Evolutionary conservation across 2,329 filamentous ascomycete species (phyloP).

Genomic region (Blumeria graminis): DNA sequence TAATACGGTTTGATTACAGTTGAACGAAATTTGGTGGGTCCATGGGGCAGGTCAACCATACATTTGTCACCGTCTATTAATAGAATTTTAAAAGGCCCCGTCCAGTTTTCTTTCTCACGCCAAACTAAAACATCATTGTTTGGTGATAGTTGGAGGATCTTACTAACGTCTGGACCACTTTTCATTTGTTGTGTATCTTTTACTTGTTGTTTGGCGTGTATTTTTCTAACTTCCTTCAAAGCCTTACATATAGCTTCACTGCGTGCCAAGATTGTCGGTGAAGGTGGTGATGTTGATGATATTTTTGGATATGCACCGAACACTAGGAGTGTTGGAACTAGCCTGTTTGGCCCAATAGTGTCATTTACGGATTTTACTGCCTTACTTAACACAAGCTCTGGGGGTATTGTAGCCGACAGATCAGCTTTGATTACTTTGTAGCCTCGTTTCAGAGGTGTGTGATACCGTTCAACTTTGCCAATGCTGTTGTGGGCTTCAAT

Average conservation of each 20-base stretch:
- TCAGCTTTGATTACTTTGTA: conserved; percentile 1
- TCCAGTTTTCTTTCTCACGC: conserved; percentile 1
- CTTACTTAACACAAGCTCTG: not conserved
- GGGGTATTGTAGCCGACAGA: not conserved
- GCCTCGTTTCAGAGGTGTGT: not conserved
- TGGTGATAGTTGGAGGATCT: conserved; percentile 1
- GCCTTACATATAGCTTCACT: conserved; percentile 3
- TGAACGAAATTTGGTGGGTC: not conserved
- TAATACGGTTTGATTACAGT: not conserved
- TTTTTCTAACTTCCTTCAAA: conserved; percentile 2
- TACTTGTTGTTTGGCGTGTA: not conserved
- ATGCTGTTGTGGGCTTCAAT: conserved; percentile 2
- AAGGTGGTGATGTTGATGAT: not conserved
- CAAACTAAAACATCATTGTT: conserved; percentile 2
- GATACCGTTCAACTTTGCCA: conserved; percentile 1
- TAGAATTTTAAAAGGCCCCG: not conserved
- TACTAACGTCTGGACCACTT: conserved; percentile 1
- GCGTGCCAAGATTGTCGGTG: not conserved
- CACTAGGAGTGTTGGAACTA: conserved; percentile 1
- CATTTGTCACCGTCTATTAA: not conserved
- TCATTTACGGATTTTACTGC: conserved; percentile 2
- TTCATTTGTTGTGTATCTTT: not conserved
- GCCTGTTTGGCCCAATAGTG: not conserved
- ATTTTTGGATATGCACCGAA: not conserved
- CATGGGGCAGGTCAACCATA: not conserved